Evolutionary conservation across 2,329 filamentous ascomycete species (phyloP), one percentile per base, ranked within the genome.

Genomic region (Trichoderma afroharzianum): DNA sequence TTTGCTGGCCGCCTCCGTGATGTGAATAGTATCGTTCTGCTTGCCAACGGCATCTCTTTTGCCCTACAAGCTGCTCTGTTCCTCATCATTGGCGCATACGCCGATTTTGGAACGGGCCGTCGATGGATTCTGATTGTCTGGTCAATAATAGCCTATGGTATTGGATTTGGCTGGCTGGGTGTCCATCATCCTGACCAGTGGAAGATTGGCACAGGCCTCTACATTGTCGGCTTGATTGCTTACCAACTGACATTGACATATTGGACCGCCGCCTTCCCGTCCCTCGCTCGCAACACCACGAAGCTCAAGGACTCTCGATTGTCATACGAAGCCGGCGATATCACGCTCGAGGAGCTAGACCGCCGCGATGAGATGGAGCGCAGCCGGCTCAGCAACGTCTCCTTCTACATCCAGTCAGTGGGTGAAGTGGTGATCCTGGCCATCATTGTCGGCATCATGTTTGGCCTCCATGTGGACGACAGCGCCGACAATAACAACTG

Each of bases 211-310:
- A 84, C 88, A 0, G 90, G 86, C 0, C 78, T 93, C 18, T 92
- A 92, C 77, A 90, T 92, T 70, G 85, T 91, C 18, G 90, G 90
- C 2, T 78, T 92, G 55, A 89, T 92, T 73, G 86, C 87, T 1
- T 92, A 92, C 75, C 90, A 92, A 79, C 86, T 90, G 3, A 90
- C 88, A 0, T 81, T 92, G 63, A 92, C 90, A 0, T 92, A 91
- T 78, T 92, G 90, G 88, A 91, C 89, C 0, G 89, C 90, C 0
- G 89, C 90, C 0, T 83, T 83, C 57, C 82, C 82, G 0, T 77
- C 78, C 9, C 77, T 83, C 24, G 81, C 82, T 2, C 79, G 82
- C 50, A 82, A 81, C 47, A 79, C 79, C 6, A 75, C 77, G 1
- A 74, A 76, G n/a, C 71, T 83, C 59, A 79, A 76, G 69, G 80